Base-by-base conservation (phyloP, 2,329 filamentous ascomycete genomes). In the Diaporthe destruens region DNA sequence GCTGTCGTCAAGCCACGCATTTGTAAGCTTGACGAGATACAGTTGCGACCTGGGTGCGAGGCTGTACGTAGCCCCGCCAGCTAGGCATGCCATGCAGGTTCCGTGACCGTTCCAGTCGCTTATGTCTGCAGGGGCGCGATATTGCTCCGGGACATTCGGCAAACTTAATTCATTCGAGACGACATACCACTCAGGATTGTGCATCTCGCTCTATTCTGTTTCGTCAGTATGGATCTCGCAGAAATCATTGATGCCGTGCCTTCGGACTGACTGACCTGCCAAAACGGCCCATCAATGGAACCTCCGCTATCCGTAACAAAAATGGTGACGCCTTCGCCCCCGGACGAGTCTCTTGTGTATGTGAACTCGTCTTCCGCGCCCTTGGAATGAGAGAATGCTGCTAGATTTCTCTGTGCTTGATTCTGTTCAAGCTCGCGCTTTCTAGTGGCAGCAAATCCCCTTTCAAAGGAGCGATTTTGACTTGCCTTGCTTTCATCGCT, bases 81-180 rank as follows among this genome's bases (percentile, higher is more conserved):
- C 65, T 39, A 54, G 34, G 42, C 49, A 53, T 18, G 49, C 65
- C 49, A 68, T 55, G 12, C n/a, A 51, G 9, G 65, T 68, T n/a
- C 65, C 65, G 8, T 68, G 65, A 3, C 9, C 49, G 0, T 0
- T 4, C 23, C 34, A 55, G 20, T 68, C 65, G 9, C 9, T 44
- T 34, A 68, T 39, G 25, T 68, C 51, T 44, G 25, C 16, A 3
- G 49, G 34, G 18, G 65, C 65, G 1, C 53, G 65, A 20, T 32
- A 11, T n/a, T 55, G 18, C 51, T 42, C 34, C 8, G 36, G 23
- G 8, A 68, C 18, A 32, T 68, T 55, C 9, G 34, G 14, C 44
- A 68, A 36, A 39, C 34, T 42, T 34, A 68, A 29, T 4, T 47
- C 5, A 32, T 68, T 68, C 16, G 65, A 23, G 44, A 55, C 65